Conservation (phyloP, 306 rosid species). For the Ormosia semicastrata region DNA sequence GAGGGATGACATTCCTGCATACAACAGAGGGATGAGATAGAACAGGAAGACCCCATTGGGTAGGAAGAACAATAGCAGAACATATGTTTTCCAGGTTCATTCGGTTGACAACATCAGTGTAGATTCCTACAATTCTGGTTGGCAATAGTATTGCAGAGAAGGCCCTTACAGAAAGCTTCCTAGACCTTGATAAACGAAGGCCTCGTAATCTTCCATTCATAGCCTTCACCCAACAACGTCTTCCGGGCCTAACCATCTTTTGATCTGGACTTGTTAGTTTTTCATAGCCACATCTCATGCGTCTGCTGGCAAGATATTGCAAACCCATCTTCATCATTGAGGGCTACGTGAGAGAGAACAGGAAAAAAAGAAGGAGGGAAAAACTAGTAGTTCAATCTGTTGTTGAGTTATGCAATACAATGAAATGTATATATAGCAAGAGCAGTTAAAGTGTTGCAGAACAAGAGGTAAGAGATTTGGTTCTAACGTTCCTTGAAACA, state of each 20-base stretch:
- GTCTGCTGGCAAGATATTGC: slow-evolving; percentile 36
- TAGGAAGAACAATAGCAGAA: slow-evolving; percentile 47
- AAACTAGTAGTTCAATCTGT: not conserved
- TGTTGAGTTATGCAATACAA: not conserved
- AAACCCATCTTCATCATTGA: slow-evolving; percentile 43
- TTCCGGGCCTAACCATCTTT: slow-evolving; percentile 41
- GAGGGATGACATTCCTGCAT: slow-evolving; percentile 24
- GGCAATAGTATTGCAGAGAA: slow-evolving; percentile 38
- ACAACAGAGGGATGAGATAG: slow-evolving; percentile 44
- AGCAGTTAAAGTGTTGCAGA: not conserved
- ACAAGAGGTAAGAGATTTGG: not conserved
- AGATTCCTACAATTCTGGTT: slow-evolving; percentile 51
- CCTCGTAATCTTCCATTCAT: slow-evolving; percentile 57
- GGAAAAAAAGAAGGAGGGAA: slow-evolving; percentile 22
- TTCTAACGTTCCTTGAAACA: slow-evolving; percentile 5
- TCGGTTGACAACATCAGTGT: slow-evolving; percentile 40
- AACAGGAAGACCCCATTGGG: slow-evolving; percentile 79
- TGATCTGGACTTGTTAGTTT: slow-evolving; percentile 42
- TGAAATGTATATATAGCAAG: not conserved
- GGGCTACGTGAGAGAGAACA: slow-evolving; percentile 33
- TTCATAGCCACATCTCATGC: slow-evolving; percentile 47
- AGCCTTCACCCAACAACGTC: slow-evolving; percentile 55
- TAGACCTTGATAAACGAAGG: slow-evolving; percentile 43
- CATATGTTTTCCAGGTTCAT: slow-evolving; percentile 41
- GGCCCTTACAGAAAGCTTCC: slow-evolving; percentile 48